Conservation (phyloP, 495 filamentous ascomycete genomes). For the Chaetomidium leptoderma region DNA sequence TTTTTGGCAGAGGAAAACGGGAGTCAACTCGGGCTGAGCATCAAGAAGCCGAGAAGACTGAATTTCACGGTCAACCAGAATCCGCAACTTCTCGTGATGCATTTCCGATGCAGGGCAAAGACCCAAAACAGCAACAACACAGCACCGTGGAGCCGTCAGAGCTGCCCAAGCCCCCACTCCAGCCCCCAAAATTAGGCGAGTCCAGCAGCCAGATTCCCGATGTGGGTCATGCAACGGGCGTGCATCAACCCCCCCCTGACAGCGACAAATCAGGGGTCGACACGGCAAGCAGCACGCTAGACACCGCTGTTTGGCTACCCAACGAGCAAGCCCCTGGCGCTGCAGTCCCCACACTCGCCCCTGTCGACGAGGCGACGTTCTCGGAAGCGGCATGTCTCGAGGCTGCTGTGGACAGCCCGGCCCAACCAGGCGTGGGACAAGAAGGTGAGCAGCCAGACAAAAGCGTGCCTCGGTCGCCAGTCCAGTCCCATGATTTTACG, state of each 20-base stretch:
- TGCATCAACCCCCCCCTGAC: slow-evolving; percentile 26
- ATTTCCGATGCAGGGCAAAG: slow-evolving; percentile 7
- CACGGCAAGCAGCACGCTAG: slow-evolving; percentile 25
- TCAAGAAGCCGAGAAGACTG: neutral
- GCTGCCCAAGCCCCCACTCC: slow-evolving; percentile 18
- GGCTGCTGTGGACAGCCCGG: slow-evolving; percentile 6
- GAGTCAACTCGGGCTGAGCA: slow-evolving; percentile 1
- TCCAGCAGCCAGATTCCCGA: slow-evolving; percentile 20
- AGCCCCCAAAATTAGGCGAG: slow-evolving; percentile 19
- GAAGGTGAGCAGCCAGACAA: slow-evolving; percentile 18
- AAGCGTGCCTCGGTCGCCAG: slow-evolving; percentile 10
- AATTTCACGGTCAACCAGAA: neutral
- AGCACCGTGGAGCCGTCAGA: slow-evolving; percentile 4
- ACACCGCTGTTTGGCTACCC: slow-evolving; percentile 33
- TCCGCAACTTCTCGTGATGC: slow-evolving; percentile 12
- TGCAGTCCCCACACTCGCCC: slow-evolving; percentile 17
- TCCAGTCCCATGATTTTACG: slow-evolving; percentile 10
- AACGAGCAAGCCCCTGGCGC: slow-evolving; percentile 21
- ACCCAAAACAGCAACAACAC: slow-evolving; percentile 15
- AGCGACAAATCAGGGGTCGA: slow-evolving; percentile 31
- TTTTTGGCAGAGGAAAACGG: slow-evolving; percentile 21
- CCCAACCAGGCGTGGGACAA: slow-evolving; percentile 11
- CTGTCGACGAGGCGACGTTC: slow-evolving; percentile 8
- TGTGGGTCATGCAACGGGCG: slow-evolving; percentile 23
- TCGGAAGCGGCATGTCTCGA: slow-evolving; percentile 9